Base-by-base conservation (phyloP, 148 eudicot species). In the Silene uniflora region DNA sequence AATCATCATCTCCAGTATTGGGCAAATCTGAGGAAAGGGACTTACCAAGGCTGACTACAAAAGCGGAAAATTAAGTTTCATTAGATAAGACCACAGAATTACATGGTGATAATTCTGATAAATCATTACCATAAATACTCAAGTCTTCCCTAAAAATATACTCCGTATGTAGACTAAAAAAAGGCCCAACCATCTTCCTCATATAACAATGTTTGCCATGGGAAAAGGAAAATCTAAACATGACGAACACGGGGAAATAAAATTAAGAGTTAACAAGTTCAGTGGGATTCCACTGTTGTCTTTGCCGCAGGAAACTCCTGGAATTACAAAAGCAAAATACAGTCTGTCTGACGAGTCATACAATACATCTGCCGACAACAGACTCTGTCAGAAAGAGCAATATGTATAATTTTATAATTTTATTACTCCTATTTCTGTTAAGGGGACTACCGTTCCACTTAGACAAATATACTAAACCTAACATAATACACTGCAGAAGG, bases 41-140 rank as follows among this genome's bases (percentile, higher is more conserved):
- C 74, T 87, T 87, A 60, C 96, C 93, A 73, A 92, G 84, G 81
- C 76, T 79, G 79, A 89, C 97, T 94, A 81, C 66, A 78, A 58
- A 76, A 62, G 68, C 13, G 7, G n/a, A 10, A 46, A 61, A 49
- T 42, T 32, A 67, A 19, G 46, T 39, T 46, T 25, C 44, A 16
- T 72, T 27, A 60, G 68, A 46, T 54, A 44, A 27, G 23, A 39
- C 44, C 3, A 39, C 44, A 39, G 7, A 39, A 39, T 39, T 9
- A 39, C 44, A 7, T 0, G 44, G 44, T 39, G 44, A 39, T 7
- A 32, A 32, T 29, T 1, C 32, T 29, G 32, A 29, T 29, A 35
- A 35, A 5, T 39, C 44, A 39, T 6, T 9, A 39, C 44, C 44
- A 39, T 9, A 39, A 39, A 39, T 39, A 39, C 44, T 39, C 44